Conservation (phyloP, 768 basidiomycete genomes). For the Holtermanniella nyarrowii region DNA sequence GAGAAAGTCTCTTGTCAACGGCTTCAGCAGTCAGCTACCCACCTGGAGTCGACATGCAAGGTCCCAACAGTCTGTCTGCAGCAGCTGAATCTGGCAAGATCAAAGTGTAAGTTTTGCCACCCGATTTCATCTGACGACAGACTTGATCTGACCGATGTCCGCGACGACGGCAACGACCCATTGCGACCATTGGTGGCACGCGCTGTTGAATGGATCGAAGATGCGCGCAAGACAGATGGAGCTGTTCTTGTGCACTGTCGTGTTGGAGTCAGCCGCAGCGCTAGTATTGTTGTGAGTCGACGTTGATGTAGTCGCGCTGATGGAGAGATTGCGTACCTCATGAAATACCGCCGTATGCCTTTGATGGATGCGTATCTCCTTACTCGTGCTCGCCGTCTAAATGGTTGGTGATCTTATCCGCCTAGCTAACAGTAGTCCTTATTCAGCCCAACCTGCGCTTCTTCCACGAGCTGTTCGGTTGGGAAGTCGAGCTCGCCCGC, state of each 20-base stretch:
- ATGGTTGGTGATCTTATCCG: conserved; percentile 28
- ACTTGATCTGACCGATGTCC: conserved; percentile 47
- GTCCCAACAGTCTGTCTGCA: conserved; percentile 12
- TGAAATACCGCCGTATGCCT: conserved; percentile 76
- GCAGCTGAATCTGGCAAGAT: conserved; percentile 17
- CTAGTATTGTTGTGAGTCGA: conserved; percentile 70
- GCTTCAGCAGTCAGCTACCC: conserved; percentile 30
- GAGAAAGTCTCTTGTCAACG: conserved; percentile 75
- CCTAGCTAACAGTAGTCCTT: conserved; percentile 49
- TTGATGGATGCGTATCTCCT: conserved; percentile 90
- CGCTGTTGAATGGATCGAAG: conserved; percentile 88
- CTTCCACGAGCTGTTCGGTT: conserved; percentile 85
- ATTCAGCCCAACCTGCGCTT: conserved; percentile 96
- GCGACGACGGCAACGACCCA: conserved; percentile 94
- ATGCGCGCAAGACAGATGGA: conserved; percentile 68
- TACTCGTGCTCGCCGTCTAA: conserved; percentile 78
- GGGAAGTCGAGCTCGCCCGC: conserved; percentile 78
- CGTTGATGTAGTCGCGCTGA: not conserved
- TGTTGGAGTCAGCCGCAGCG: conserved; percentile 95
- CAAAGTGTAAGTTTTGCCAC: conserved; percentile 12
- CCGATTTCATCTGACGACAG: conserved; percentile 7
- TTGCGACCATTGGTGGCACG: conserved; percentile 77
- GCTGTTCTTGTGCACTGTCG: conserved; percentile 91
- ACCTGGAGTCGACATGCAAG: not conserved
- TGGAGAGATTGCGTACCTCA: conserved; percentile 80